Percentiles rank a stretch among this genome's conserved stretches.
Conservation (phyloP, 768 basidiomycete species). For the Auricularia heimuer region DNA sequence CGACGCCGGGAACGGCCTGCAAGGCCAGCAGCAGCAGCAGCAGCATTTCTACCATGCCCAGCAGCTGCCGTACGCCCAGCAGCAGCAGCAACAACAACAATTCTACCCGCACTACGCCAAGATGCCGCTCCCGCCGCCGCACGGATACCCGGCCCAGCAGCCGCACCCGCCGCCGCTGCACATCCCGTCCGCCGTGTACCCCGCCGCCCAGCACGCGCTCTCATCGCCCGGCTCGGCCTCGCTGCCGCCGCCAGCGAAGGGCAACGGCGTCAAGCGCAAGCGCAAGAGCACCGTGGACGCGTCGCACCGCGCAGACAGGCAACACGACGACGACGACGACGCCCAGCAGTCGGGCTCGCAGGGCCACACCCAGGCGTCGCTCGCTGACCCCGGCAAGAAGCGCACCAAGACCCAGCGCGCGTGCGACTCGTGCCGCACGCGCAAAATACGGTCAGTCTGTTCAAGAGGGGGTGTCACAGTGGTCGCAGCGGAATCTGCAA, state of each 20-base stretch:
- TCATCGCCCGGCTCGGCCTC: conserved; percentile 4
- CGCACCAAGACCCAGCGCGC: conserved; percentile 88
- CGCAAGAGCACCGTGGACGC: conserved; percentile 22
- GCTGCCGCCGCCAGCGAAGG: neutral
- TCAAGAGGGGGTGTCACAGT: neutral
- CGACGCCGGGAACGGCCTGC: neutral
- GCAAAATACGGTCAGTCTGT: conserved; percentile 65
- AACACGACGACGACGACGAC: neutral
- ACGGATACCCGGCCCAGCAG: neutral
- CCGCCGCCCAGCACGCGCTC: neutral
- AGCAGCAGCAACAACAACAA: neutral
- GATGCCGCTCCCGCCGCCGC: neutral
- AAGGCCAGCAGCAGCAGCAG: neutral
- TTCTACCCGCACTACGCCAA: neutral
- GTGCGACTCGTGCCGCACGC: conserved; percentile 82
- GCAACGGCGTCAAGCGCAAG: conserved; percentile 20
- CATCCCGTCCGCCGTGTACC: conserved; percentile 7
- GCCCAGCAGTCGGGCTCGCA: neutral
- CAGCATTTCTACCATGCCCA: neutral
- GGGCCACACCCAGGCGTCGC: conserved; percentile 20
- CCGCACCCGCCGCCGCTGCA: neutral
- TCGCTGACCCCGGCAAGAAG: conserved; percentile 59
- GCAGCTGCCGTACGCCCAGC: neutral
- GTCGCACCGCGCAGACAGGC: neutral
- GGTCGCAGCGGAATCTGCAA: too few species aligned